Conservation (phyloP, 1,284 basidiomycete species). For the Porodaedalea pini region DNA sequence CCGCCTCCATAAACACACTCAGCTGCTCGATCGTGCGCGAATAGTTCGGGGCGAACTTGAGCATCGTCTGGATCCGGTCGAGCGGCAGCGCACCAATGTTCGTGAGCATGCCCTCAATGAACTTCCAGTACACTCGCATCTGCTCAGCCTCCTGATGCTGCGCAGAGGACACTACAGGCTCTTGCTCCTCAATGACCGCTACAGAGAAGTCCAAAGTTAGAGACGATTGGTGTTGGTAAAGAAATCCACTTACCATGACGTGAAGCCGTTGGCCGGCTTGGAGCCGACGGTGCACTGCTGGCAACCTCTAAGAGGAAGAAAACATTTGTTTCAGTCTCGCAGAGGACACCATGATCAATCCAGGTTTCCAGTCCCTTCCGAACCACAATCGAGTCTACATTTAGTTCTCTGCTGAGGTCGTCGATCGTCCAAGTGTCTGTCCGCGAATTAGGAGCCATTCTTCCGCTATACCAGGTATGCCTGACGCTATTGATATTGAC, state of each 20-base stretch:
- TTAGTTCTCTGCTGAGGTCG: slow-evolving; percentile 61
- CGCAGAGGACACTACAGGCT: slow-evolving; percentile 49
- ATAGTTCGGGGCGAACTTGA: slow-evolving; percentile 77
- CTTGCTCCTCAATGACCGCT: slow-evolving; percentile 30
- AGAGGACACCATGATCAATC: slow-evolving; percentile 78
- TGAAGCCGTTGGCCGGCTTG: slow-evolving; percentile 26
- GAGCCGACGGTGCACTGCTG: slow-evolving; percentile 22
- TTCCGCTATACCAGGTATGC: background rate
- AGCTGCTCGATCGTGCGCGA: slow-evolving; percentile 76
- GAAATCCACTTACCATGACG: slow-evolving; percentile 32
- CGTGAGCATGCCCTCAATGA: slow-evolving; percentile 81
- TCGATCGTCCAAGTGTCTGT: slow-evolving; percentile 53
- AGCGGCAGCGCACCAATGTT: slow-evolving; percentile 72
- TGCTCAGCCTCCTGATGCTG: slow-evolving; percentile 79
- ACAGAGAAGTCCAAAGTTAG: slow-evolving; percentile 2
- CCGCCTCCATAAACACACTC: slow-evolving; percentile 71
- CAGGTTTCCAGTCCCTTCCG: slow-evolving; percentile 78
- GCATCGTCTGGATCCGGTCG: slow-evolving; percentile 78
- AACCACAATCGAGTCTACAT: slow-evolving; percentile 58
- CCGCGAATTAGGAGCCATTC: background rate
- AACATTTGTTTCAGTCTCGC: slow-evolving; percentile 53
- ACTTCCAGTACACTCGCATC: slow-evolving; percentile 85
- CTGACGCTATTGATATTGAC: slow-evolving; percentile 10
- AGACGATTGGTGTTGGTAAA: slow-evolving; percentile 2
- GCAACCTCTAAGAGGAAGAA: slow-evolving; percentile 68